Evolutionary conservation across 257 asterid genomes (phyloP), one percentile per base, ranked within the genome.

Genomic region (Solanum raphanifolium): DNA sequence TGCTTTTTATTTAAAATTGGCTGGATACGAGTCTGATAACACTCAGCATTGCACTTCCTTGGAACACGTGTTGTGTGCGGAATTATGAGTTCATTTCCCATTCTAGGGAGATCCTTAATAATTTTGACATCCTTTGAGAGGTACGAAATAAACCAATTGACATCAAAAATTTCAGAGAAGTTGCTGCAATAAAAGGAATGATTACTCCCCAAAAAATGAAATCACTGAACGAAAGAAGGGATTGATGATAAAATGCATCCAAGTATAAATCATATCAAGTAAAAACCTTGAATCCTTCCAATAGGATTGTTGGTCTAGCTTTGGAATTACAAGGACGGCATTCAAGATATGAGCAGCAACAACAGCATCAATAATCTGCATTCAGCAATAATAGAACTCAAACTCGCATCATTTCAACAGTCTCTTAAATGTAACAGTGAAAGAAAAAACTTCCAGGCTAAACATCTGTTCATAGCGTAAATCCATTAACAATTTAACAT

Each of bases 351-450:
- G 90, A 31, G 98, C 95, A 31, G 95, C 93, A 68, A 94, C 98
- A 38, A 95, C 95, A 58, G 96, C 96, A 91, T 95, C 98, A 71
- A 92, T 92, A 84, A 95, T 95, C 98, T 95, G 95, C 86, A 83
- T 81, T 34, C 90, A 79, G 29, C 69, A 68, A 34, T 87, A n/a
- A 60, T 29, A 13, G 60, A 89, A 15, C 39, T 25, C 66, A 83
- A 83, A n/a, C 79, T 76, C 34, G 41, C 60, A 36, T 74, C 39
- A 36, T 84, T 65, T 5, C 78, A 65, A 41, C 11, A 84, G 39
- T 81, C 41, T 29, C 68, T 9, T 73, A 8, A 73, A 25, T 43
- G 36, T 27, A 41, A 20, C 15, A 8, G 83, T 5, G 76, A 72
- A 32, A 7, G 18, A 83, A 81, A n/a, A 82, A 41, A 23, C 21